These are phyloP conservation scores for Suhomyces bokatorum DNA, from an alignment of 1,139 yeast genomes.

Conservation along the genomic window DNA sequence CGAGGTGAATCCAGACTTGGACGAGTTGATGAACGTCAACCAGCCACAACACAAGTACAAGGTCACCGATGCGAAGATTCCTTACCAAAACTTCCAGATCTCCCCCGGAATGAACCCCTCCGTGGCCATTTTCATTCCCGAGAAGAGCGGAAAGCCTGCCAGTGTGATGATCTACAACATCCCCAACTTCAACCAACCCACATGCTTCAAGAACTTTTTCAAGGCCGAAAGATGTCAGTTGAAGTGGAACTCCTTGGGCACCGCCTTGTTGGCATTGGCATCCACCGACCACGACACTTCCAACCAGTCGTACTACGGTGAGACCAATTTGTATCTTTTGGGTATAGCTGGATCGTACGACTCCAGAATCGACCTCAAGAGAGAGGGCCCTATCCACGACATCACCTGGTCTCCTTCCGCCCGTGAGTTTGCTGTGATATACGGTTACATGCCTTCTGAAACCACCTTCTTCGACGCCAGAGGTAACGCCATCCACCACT, in stretches of 20 bases:
- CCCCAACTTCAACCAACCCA: constrained; percentile 74
- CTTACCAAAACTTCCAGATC: constrained; percentile 57
- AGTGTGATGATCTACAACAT: constrained; percentile 79
- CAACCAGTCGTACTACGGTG: constrained; percentile 95
- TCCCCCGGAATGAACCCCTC: constrained; percentile 92
- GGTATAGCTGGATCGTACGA: constrained; percentile 94
- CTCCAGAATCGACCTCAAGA: constrained; percentile 80
- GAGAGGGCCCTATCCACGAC: constrained; percentile 97
- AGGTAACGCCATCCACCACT: constrained; percentile 81
- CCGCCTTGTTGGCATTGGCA: constrained; percentile 89
- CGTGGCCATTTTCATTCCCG: constrained; percentile 91
- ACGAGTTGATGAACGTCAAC: constrained; percentile 34
- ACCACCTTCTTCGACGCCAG: constrained; percentile 94
- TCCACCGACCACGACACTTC: constrained; percentile 95
- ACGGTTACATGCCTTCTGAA: constrained; percentile 97
- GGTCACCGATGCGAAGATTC: constrained; percentile 56
- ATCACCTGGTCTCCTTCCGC: constrained; percentile 97
- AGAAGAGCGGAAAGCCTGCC: constrained; percentile 83
- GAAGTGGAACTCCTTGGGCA: constrained; percentile 93
- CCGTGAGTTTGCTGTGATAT: constrained; percentile 94
- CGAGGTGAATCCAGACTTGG: constrained; percentile 51
- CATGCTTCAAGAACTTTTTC: constrained; percentile 85
- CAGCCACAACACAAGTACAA: constrained; percentile 64
- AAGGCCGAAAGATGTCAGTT: constrained; percentile 92
- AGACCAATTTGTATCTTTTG: constrained; percentile 84